Evolutionary conservation across 164 flowering plant species (phyloP).

Genomic region (Vitis rotundifolia): DNA sequence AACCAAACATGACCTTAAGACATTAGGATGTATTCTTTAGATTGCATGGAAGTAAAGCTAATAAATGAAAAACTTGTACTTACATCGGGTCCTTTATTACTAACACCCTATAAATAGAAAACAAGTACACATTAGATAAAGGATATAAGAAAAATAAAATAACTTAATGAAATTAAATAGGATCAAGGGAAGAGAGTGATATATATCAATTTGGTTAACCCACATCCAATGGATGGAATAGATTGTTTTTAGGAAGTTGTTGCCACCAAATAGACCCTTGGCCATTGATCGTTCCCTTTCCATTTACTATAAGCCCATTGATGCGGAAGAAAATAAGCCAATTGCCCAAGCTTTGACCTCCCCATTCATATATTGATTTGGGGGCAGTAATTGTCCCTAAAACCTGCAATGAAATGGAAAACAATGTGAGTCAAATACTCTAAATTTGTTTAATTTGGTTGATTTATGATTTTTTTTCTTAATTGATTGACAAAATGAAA

Average conservation of each 20-base stretch:
- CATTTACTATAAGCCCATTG: slow-evolving; percentile 23
- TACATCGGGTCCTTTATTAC: too few species aligned
- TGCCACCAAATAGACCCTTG: slow-evolving; percentile 39
- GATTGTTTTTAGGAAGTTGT: neutral
- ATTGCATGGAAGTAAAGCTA: too few species aligned
- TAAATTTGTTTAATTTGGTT: neutral
- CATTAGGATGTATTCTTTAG: too few species aligned
- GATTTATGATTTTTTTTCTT: too few species aligned
- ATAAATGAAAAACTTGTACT: too few species aligned
- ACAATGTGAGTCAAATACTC: neutral
- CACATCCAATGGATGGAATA: neutral
- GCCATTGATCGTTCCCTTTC: slow-evolving; percentile 31
- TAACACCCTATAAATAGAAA: too few species aligned
- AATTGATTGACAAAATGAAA: too few species aligned
- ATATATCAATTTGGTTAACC: neutral
- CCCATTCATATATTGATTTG: slow-evolving; percentile 10
- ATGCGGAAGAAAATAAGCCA: slow-evolving; percentile 24
- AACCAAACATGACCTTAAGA: too few species aligned
- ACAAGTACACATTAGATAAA: too few species aligned
- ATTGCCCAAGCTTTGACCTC: neutral
- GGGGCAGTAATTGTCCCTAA: slow-evolving; percentile 6
- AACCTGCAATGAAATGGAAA: neutral
- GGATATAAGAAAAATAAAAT: too few species aligned
- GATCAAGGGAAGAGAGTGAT: too few species aligned
- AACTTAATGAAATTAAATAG: too few species aligned